These are phyloP conservation scores for Cystobasidiaceae sp. DNA, from an alignment of 1,284 basidiomycete species.

Conservation along the genomic window DNA sequence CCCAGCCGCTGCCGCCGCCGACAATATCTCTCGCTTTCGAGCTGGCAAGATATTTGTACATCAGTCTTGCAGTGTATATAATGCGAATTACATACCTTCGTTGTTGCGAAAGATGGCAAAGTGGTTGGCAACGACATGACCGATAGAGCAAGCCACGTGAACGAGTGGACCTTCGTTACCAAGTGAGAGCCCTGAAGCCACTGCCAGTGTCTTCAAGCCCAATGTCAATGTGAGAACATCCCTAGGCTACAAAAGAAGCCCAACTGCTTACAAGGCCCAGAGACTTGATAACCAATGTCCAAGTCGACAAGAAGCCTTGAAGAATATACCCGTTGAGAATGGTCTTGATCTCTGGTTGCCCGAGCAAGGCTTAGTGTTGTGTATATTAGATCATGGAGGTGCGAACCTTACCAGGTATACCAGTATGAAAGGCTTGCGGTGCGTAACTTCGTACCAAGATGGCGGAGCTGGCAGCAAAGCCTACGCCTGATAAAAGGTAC, in stretches of 20 bases:
- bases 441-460: conserved; percentile 52
- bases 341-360: conserved; percentile 74
- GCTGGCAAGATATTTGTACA: conserved; percentile 50
- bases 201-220: conserved; percentile 30
- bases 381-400: conserved; percentile 2
- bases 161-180: conserved; percentile 91
- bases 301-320: conserved; percentile 61
- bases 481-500: conserved; percentile 71
- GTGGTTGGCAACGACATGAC: conserved; percentile 83
- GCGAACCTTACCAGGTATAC: conserved; percentile 15
- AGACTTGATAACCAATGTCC: conserved; percentile 82
- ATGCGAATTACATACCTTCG: conserved; percentile 32
- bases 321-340: conserved; percentile 97
- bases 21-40: conserved; percentile 83
- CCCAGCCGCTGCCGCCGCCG: conserved; percentile 76
- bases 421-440: conserved; percentile 29
- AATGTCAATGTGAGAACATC: background rate
- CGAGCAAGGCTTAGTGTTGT: conserved; percentile 93
- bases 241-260: conserved; percentile 14
- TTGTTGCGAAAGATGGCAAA: conserved; percentile 65
- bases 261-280: conserved; percentile 76
- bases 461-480: conserved; percentile 65
- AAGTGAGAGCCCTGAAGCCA: conserved; percentile 28
- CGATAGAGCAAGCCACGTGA: conserved; percentile 90
- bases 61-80: background rate